Conservation (phyloP, 2,329 filamentous ascomycete species). For the Passalora sequoiae region DNA sequence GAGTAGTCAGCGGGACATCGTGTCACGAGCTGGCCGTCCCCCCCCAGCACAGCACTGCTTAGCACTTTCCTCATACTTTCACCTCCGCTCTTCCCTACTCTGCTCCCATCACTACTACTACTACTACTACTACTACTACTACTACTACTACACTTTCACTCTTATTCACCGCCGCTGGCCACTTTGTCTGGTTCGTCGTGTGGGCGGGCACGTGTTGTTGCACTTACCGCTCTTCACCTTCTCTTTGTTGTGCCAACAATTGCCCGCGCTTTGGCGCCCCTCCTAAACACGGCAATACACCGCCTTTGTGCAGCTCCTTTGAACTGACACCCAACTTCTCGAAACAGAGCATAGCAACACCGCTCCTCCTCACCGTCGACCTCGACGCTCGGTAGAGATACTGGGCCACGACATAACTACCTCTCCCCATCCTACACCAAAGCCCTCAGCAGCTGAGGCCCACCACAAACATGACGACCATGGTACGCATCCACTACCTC, state of each 20-base stretch:
- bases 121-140: no score
- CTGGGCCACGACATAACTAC: conserved; percentile 17
- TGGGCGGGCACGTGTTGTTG: no score
- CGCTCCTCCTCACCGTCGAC: conserved; percentile 9
- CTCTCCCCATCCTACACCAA: conserved; percentile 11
- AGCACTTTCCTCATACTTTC: no score
- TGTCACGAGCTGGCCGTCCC: no score
- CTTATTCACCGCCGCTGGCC: no score
- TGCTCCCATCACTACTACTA: no score
- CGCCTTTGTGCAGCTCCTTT: not conserved
- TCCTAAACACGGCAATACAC: not conserved
- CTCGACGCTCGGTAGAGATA: conserved; percentile 26
- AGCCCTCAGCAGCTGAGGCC: conserved; percentile 26
- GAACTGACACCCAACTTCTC: not conserved
- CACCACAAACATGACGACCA: conserved; percentile 54
- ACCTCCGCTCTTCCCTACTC: no score
- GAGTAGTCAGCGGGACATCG: no score
- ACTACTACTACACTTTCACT: no score
- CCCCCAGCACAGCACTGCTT: no score
- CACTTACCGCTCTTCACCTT: no score
- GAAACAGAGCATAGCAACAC: conserved; percentile 4
- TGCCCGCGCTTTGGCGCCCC: not conserved
- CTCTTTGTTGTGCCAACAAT: not conserved
- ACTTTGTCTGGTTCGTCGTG: no score
- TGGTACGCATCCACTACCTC: conserved; percentile 48